Evolutionary conservation across 2,329 filamentous ascomycete genomes (phyloP), one percentile per base, ranked within the genome.

Genomic region (Aspergillus fructus): DNA sequence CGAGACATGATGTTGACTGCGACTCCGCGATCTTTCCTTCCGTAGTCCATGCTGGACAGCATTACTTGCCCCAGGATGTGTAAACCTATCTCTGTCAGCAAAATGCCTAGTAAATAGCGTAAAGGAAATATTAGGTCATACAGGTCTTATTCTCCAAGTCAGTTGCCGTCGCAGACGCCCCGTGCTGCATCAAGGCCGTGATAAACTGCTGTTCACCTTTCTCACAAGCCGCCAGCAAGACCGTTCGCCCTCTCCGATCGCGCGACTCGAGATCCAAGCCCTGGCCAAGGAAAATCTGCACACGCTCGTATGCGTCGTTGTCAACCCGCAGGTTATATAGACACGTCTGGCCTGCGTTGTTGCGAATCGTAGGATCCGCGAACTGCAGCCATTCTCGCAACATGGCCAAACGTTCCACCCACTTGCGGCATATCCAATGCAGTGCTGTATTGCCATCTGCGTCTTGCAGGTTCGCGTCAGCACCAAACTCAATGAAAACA

Each of bases 261-360:
- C 50, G 56, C 27, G 52, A 50, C 34, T 59, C 56, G 17, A 59
- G 46, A 24, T 46, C 33, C 15, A 55, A 5, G 5, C 56, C 52
- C 4, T 43, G 43, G 3, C 52, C 47, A 13, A 57, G 15, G 6
- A 60, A 27, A 3, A 30, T 12, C 9, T 33, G 17, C 23, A 46
- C 49, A 0, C 27, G n/a, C 4, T 30, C 30, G 39, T 54, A 19
- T 13, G 12, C 51, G 7, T 8, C 30, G 15, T 15, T 21, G 7
- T 19, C 15, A 12, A 3, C 2, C 19, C 15, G n/a, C 17, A 55
- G 33, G 13, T 17, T 52, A 23, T 55, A 40, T 17, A 58, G 6
- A 6, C 27, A 33, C 8, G 52, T 52, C 19, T 48, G n/a, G 12
- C 56, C 56, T 12, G 43, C 30, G 3, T 50, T 27, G 13, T 59